Conservation (phyloP, 2,329 filamentous ascomycete species). For the Cordyceps javanica region DNA sequence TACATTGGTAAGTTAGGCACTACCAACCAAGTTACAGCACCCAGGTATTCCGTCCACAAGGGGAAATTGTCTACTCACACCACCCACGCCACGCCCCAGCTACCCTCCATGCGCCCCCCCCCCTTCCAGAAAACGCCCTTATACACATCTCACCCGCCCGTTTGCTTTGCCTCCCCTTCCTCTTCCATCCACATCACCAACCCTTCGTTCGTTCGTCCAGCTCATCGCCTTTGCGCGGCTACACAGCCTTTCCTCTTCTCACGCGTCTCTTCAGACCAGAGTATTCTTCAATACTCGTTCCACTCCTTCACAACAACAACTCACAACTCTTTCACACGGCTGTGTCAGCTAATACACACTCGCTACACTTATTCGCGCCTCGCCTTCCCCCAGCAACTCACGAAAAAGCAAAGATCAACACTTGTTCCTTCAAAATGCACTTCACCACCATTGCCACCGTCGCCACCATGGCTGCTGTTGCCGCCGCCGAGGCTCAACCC, state of each 20-base stretch:
- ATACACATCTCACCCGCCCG: slow-evolving; percentile 9
- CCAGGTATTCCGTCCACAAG: not conserved
- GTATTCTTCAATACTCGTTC: slow-evolving; percentile 24
- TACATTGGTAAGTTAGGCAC: not conserved
- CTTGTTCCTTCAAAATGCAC: slow-evolving; percentile 28
- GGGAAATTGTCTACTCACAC: slow-evolving; percentile 11
- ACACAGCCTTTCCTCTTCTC: slow-evolving; percentile 12
- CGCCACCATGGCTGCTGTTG: slow-evolving; percentile 29
- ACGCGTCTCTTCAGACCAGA: slow-evolving; percentile 17
- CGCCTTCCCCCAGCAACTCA: slow-evolving; percentile 9
- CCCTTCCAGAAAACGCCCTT: slow-evolving; percentile 2
- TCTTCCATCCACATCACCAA: slow-evolving; percentile 5
- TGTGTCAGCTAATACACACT: not conserved
- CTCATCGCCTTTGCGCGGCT: slow-evolving; percentile 11
- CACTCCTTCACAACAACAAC: slow-evolving; percentile 17
- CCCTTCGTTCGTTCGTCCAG: slow-evolving; percentile 8
- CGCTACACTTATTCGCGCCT: slow-evolving; percentile 4
- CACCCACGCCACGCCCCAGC: slow-evolving; percentile 1
- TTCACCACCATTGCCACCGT: slow-evolving; percentile 27
- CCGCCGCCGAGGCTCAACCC: slow-evolving; percentile 26
- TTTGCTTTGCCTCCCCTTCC: not conserved
- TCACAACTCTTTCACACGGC: slow-evolving; percentile 3
- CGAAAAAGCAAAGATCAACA: not conserved
- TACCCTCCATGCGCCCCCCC: not conserved
- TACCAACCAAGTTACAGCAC: too few relatives aligned